These are phyloP conservation scores for Hyphopichia wangnamkhiaoensis DNA, from an alignment of 1,139 yeast species.

Conservation along the genomic window DNA sequence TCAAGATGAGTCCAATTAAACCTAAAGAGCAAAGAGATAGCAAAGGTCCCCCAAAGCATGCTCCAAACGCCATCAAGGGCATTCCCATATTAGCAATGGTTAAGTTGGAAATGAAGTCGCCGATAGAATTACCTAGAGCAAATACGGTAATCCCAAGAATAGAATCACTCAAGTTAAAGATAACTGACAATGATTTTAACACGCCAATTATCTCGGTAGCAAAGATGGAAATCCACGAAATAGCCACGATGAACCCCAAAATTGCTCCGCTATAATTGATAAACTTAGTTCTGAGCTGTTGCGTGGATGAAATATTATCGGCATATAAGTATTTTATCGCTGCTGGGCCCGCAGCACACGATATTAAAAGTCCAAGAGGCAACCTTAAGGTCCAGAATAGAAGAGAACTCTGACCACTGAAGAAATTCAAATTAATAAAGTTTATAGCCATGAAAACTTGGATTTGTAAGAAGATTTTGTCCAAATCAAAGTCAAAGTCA, in stretches of 20 bases:
- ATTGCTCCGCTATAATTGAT: conserved; percentile 40
- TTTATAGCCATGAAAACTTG: conserved; percentile 20
- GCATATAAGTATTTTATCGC: neutral
- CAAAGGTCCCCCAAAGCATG: conserved; percentile 93
- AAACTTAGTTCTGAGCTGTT: conserved; percentile 6
- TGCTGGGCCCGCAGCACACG: neutral
- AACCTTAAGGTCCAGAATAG: neutral
- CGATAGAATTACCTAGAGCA: conserved; percentile 90
- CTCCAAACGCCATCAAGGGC: conserved; percentile 90
- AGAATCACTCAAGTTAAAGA: conserved; percentile 71
- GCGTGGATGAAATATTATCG: neutral
- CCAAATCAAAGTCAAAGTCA: conserved; percentile 19
- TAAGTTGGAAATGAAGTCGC: conserved; percentile 83
- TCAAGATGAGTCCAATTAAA: conserved; percentile 55
- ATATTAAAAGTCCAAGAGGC: neutral
- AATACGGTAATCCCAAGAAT: conserved; percentile 82
- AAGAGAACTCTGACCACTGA: conserved; percentile 3
- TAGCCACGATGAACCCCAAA: conserved; percentile 66
- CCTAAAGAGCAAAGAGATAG: conserved; percentile 49
- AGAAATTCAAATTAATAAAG: conserved; percentile 11
- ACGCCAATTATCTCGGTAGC: conserved; percentile 78
- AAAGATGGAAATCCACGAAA: conserved; percentile 72
- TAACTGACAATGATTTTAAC: conserved; percentile 61
- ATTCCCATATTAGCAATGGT: conserved; percentile 85
- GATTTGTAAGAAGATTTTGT: conserved; percentile 16